Evolutionary conservation across 257 asterid species (phyloP).

Genomic region (Gentiana straminea): DNA sequence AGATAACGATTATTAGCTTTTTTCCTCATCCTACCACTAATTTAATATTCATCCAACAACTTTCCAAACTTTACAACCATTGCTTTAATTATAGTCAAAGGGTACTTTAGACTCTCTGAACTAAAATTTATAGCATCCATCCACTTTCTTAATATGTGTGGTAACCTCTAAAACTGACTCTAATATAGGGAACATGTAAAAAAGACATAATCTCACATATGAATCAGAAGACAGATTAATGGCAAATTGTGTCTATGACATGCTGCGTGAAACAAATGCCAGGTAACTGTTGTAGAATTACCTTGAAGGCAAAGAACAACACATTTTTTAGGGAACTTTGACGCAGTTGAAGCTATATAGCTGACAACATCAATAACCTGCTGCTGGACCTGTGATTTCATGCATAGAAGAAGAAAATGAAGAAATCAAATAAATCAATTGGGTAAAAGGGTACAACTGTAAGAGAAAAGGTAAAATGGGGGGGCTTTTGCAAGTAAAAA

Average conservation of each 20-base stretch:
- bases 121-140: too few relatives aligned
- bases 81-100: too few relatives aligned
- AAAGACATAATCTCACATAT: neutral
- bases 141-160: too few relatives aligned
- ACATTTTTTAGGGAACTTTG: conserved; percentile 87
- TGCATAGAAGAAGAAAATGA: neutral
- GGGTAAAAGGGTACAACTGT: too few relatives aligned
- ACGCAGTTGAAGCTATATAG: conserved; percentile 68
- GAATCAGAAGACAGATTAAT: neutral
- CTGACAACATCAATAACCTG: conserved; percentile 68
- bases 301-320: conserved; percentile 84
- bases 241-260: too few relatives aligned
- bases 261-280: neutral
- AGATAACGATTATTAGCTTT: too few relatives aligned
- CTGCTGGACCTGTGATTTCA: conserved; percentile 79
- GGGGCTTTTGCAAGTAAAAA: too few relatives aligned
- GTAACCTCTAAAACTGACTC: too few relatives aligned
- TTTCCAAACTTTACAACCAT: too few relatives aligned
- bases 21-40: too few relatives aligned
- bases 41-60: too few relatives aligned
- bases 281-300: conserved; percentile 13
- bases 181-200: neutral
- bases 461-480: neutral
- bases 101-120: too few relatives aligned
- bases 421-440: conserved; percentile 5